A percentile compares a stretch with the other conserved stretches of the same genome.
phyloP scores from a whole-genome alignment of 139 green algal species.

The Tetraselmis chui region DNA sequence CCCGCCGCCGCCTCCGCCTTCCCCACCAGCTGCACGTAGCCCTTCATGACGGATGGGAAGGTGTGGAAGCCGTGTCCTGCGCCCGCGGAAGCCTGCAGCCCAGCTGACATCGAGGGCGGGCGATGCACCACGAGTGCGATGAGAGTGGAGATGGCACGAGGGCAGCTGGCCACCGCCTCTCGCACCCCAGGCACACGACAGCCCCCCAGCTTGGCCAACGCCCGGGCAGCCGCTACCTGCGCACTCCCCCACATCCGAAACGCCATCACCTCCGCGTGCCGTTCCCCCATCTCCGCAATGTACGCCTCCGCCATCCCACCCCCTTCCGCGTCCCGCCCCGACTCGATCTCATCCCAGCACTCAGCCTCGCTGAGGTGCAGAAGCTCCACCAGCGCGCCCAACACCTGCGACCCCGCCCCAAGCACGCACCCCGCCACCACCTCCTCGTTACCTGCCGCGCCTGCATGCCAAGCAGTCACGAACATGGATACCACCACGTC shows the following conservation, averaged over 20 bases:
- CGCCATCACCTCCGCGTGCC: neutral
- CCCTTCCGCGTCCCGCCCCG: neutral
- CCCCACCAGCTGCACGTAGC: neutral
- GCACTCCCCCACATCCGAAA: neutral
- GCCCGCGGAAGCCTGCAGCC: neutral
- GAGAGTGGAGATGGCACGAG: neutral
- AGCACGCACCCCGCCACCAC: neutral
- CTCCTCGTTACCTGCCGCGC: neutral
- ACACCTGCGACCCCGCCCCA: neutral
- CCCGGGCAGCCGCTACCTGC: neutral
- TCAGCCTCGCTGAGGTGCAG: neutral
- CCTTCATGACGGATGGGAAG: neutral
- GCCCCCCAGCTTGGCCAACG: neutral
- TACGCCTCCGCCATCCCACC: neutral
- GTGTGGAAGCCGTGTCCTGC: too few relatives aligned
- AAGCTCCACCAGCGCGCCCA: neutral
- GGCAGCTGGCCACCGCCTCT: neutral
- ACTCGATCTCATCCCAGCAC: neutral
- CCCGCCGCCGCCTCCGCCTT: neutral
- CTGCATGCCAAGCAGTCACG: too few relatives aligned
- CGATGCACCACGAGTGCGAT: neutral
- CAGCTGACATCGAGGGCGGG: neutral
- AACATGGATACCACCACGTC: too few relatives aligned
- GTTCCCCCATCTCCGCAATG: neutral
- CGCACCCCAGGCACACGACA: neutral